Evolutionary conservation across 2,329 filamentous ascomycete genomes (phyloP), one percentile per base, ranked within the genome.

Genomic region (Fusarium sororula): DNA sequence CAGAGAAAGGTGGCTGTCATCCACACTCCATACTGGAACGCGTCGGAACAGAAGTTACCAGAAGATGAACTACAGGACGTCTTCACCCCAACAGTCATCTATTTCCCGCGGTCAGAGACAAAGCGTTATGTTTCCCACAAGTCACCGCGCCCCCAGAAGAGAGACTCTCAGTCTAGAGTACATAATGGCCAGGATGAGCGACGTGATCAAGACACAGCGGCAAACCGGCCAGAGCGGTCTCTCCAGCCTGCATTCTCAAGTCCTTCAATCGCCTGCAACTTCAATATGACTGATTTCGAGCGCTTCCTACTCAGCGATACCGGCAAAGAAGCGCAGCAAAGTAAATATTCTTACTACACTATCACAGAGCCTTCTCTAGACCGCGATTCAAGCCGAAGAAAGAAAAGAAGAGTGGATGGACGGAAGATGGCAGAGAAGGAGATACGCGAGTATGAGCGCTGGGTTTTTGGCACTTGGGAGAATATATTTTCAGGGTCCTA

Each of bases 91-190:
- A 28, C 12, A 3, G 11, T 47, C 5, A 28, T 47, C 1, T 47
- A 11, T 18, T 1, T 28, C 18, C 20, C 44, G 26, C 2, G 1
- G 18, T 4, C 44, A 28, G 3, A 15, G 1, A 47, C 3, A 28
- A 11, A 3, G 1, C 3, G 12, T 0, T 0, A 28, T 20, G 3
- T 0, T 11, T 47, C 26, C 4, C 26, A 28, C 44, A 0, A 3
- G 1, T 22, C 44, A 4, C 0, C 5, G 0, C 44, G 13, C 4
- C 26, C 13, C 18, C 6, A 0, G 4, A 47, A 28, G 18, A 47
- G 44, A 28, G 8, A 22, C 7, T 47, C 24, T 15, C 44, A 15
- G 44, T 22, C 8, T 3, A 47, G 10, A 28, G 6, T 3, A 22
- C 18, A 28, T 3, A 4, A 7, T 3, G 0, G 6, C 12, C 1